Conservation (phyloP, 306 rosid species). For the Malus asiatica region DNA sequence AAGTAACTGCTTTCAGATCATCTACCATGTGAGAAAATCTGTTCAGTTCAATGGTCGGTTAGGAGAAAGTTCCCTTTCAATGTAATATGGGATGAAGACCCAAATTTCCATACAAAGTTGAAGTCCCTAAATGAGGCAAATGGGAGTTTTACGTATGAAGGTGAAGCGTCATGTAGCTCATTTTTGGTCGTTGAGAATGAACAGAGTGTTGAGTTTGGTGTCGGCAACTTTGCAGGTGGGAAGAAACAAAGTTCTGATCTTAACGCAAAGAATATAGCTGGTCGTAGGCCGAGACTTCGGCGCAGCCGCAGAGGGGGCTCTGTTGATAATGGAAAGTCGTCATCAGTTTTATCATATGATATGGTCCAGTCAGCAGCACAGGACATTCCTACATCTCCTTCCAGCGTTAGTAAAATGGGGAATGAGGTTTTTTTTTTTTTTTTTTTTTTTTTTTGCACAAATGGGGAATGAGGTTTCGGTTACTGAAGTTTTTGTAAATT, state of each 20-base stretch:
- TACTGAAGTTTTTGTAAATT: constrained; percentile 20
- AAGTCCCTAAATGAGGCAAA: constrained; percentile 5
- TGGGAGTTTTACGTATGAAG: constrained; percentile 18
- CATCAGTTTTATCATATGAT: constrained; percentile 16
- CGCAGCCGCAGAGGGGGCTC: constrained; percentile 1
- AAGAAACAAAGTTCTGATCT: constrained; percentile 12
- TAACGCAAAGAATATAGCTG: constrained; percentile 8
- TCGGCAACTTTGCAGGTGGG: background rate
- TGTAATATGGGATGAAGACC: constrained; percentile 6
- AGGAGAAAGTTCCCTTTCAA: constrained; percentile 31
- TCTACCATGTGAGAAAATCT: constrained; percentile 18
- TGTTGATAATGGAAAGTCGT: constrained; percentile 3
- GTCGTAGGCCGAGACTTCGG: constrained; percentile 21
- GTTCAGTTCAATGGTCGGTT: constrained; percentile 18
- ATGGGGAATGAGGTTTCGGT: constrained; percentile 6
- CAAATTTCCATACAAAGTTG: background rate
- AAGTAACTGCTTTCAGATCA: constrained; percentile 25
- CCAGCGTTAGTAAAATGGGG: constrained; percentile 18
- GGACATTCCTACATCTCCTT: constrained; percentile 14
- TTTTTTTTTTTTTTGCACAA: too few relatives aligned
- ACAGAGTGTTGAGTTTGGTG: background rate
- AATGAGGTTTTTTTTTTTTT: constrained; percentile 5
- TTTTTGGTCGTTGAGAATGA: background rate
- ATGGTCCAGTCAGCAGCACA: constrained; percentile 10
- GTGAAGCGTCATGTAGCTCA: constrained; percentile 17